These are phyloP conservation scores for Coemansia sp. DNA, from an alignment of 192 early-diverging fungal species.

Conservation along the genomic window DNA sequence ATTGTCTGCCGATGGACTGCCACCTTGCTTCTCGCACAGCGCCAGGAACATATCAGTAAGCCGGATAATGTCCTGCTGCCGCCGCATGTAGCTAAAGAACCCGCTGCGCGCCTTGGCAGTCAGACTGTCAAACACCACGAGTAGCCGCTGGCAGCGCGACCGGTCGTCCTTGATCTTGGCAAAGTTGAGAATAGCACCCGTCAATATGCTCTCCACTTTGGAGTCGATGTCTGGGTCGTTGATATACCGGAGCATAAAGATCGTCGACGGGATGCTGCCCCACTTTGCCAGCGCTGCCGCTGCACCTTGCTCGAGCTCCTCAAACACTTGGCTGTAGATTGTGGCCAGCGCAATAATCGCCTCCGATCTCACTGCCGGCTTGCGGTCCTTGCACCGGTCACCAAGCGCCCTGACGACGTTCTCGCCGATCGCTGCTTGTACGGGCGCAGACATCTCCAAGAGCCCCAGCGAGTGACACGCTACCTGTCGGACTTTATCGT, in stretches of 20 bases:
- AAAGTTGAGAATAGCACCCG: slow-evolving; percentile 49
- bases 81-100: slow-evolving; percentile 74
- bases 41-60: slow-evolving; percentile 64
- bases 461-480: slow-evolving; percentile 69
- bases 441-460: slow-evolving; percentile 65
- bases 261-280: slow-evolving; percentile 78
- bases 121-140: slow-evolving; percentile 67
- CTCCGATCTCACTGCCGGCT: slow-evolving; percentile 72
- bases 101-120: slow-evolving; percentile 72
- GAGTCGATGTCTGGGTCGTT: slow-evolving; percentile 79
- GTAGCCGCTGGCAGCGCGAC: slow-evolving; percentile 60
- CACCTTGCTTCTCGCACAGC: slow-evolving; percentile 65
- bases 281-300: slow-evolving; percentile 64
- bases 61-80: slow-evolving; percentile 68
- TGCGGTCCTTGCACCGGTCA: slow-evolving; percentile 89
- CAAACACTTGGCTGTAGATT: slow-evolving; percentile 75
- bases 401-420: slow-evolving; percentile 64
- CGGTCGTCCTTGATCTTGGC: slow-evolving; percentile 49
- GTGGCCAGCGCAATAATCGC: slow-evolving; percentile 73
- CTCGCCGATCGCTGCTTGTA: slow-evolving; percentile 61
- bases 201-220: slow-evolving; percentile 51
- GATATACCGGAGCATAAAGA: slow-evolving; percentile 86
- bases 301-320: slow-evolving; percentile 71
- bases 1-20: slow-evolving; percentile 39
- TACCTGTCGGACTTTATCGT: slow-evolving; percentile 87